These are phyloP conservation scores for Ambrosiella beaveri DNA, from an alignment of 2,329 filamentous ascomycete species.

Conservation along the genomic window DNA sequence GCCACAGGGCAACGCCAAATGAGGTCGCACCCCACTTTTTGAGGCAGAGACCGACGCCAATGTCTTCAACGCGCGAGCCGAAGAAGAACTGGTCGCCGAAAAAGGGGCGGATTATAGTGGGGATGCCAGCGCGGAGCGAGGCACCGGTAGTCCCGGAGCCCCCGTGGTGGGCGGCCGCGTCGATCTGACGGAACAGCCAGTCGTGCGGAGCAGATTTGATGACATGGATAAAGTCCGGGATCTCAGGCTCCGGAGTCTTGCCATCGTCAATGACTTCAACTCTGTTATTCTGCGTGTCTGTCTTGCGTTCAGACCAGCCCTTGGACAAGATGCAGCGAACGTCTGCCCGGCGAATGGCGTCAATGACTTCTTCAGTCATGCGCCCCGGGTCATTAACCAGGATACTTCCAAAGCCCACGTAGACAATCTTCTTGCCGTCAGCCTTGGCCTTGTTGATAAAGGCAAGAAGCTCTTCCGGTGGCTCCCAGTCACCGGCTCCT, in stretches of 20 bases:
- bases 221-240: constrained; percentile 64
- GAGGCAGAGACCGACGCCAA: constrained; percentile 80
- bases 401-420: constrained; percentile 93
- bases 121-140: constrained; percentile 74
- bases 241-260: constrained; percentile 43
- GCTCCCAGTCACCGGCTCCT: constrained; percentile 39
- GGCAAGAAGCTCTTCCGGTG: constrained; percentile 54
- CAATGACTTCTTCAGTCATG: constrained; percentile 82
- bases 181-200: constrained; percentile 88
- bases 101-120: constrained; percentile 90
- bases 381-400: constrained; percentile 78
- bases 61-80: constrained; percentile 70
- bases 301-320: constrained; percentile 77
- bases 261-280: constrained; percentile 8
- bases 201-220: constrained; percentile 90
- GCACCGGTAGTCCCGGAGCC: constrained; percentile 91
- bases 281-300: constrained; percentile 26
- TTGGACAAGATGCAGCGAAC: constrained; percentile 91
- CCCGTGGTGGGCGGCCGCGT: constrained; percentile 87
- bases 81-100: constrained; percentile 99
- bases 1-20: constrained; percentile 77
- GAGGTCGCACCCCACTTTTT: constrained; percentile 77
- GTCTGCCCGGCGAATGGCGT: constrained; percentile 77
- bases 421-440: constrained; percentile 83
- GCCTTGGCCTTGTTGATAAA: constrained; percentile 72